These are phyloP conservation scores for Cytidiella melzeri DNA, from an alignment of 768 basidiomycete genomes.

Conservation along the genomic window DNA sequence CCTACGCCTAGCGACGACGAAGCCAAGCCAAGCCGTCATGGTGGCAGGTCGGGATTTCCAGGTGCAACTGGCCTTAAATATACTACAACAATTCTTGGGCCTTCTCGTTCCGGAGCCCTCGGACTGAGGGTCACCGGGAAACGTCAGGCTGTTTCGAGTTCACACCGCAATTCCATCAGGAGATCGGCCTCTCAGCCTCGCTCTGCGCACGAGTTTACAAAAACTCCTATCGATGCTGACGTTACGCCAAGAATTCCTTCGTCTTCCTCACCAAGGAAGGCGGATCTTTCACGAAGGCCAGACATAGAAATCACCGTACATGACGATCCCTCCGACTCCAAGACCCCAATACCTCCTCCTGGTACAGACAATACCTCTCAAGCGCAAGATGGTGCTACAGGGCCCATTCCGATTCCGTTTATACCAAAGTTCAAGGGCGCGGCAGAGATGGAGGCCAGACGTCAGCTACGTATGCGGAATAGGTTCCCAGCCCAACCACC, in stretches of 20 bases:
- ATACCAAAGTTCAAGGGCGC: constrained; percentile 77
- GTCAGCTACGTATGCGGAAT: constrained; percentile 60
- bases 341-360: neutral
- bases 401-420: constrained; percentile 32
- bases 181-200: constrained; percentile 12
- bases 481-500: constrained; percentile 38
- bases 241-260: constrained; percentile 10
- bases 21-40: constrained; percentile 33
- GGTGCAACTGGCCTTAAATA: constrained; percentile 62
- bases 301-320: constrained; percentile 7
- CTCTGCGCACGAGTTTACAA: neutral
- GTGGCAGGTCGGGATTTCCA: constrained; percentile 33
- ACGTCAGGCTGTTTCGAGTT: constrained; percentile 24
- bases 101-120: constrained; percentile 55
- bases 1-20: constrained; percentile 74
- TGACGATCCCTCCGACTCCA: constrained; percentile 2
- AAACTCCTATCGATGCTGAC: neutral
- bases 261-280: constrained; percentile 7
- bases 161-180: constrained; percentile 17
- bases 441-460: constrained; percentile 79
- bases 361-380: constrained; percentile 1
- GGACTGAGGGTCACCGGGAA: constrained; percentile 76
- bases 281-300: neutral
- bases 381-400: constrained; percentile 29
- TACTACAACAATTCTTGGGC: constrained; percentile 84